Conservation (phyloP, 73 alveolate species). For the Paramecium octaurelia region DNA sequence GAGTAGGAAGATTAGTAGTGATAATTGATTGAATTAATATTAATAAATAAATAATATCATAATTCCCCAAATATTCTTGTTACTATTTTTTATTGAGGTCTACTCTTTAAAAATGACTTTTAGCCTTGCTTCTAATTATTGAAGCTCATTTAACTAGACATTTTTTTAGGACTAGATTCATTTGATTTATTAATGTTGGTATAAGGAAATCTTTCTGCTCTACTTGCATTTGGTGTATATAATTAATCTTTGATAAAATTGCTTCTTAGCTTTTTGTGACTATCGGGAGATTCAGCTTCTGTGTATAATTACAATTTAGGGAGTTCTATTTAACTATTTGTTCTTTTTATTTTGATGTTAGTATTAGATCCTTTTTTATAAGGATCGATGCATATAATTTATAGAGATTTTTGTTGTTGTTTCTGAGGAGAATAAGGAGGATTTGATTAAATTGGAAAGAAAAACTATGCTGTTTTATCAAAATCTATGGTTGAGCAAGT, state of each 20-base stretch:
- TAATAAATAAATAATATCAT: background rate
- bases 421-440: background rate
- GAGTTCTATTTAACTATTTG: constrained; percentile 19
- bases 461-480: constrained; percentile 20
- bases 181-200: background rate
- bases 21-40: background rate
- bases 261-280: background rate
- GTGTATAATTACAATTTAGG: constrained; percentile 9
- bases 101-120: constrained; percentile 22
- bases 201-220: background rate
- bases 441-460: background rate
- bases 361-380: background rate
- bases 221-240: background rate
- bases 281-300: background rate
- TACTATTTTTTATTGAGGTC: constrained; percentile 39
- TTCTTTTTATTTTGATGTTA: constrained; percentile 13
- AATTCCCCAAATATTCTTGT: constrained; percentile 46
- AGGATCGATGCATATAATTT: background rate
- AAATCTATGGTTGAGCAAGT: background rate
- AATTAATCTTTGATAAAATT: background rate
- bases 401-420: background rate
- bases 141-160: background rate
- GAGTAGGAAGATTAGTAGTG: background rate
- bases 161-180: background rate
- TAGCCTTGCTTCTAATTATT: background rate